These are phyloP conservation scores for Ogataea philodendri DNA, from an alignment of 805 yeast genomes.

Conservation along the genomic window DNA sequence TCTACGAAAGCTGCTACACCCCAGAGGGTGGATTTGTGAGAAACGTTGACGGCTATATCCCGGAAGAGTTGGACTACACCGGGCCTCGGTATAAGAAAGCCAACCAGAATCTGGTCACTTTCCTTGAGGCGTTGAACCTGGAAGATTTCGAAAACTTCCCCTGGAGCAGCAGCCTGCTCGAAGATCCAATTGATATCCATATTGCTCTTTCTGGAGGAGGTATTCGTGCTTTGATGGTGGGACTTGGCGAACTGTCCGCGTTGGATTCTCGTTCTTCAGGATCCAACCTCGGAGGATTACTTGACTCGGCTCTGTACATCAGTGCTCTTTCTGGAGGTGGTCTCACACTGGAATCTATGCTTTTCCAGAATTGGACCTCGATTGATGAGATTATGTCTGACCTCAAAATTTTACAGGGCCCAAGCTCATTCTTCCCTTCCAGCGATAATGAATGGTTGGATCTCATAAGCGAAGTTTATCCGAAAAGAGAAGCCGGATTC, in stretches of 20 bases:
- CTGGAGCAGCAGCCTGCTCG: slow-evolving; percentile 34
- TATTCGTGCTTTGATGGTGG: slow-evolving; percentile 76
- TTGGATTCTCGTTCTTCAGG: slow-evolving; percentile 70
- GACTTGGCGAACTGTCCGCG: slow-evolving; percentile 81
- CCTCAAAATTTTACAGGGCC: no score
- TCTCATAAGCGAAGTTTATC: slow-evolving; percentile 50
- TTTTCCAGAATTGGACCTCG: slow-evolving; percentile 65
- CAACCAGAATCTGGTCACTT: slow-evolving; percentile 40
- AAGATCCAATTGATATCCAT: slow-evolving; percentile 42
- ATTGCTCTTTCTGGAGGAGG: slow-evolving; percentile 81
- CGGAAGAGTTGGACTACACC: slow-evolving; percentile 42
- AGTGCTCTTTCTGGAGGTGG: slow-evolving; percentile 80
- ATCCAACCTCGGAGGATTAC: slow-evolving; percentile 47
- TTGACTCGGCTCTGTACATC: slow-evolving; percentile 69
- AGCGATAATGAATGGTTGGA: no score
- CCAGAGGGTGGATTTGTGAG: no score
- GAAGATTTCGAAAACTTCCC: slow-evolving; percentile 46
- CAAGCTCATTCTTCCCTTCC: no score
- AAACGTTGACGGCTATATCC: no score
- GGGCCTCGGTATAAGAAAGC: slow-evolving; percentile 43
- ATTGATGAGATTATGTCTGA: slow-evolving; percentile 50
- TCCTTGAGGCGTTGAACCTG: slow-evolving; percentile 44
- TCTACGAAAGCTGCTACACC: no score
- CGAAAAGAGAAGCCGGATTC: slow-evolving; percentile 57
- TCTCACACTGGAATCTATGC: slow-evolving; percentile 68